phyloP scores from a whole-genome alignment of 768 basidiomycete genomes.

The Trametes punicea region DNA sequence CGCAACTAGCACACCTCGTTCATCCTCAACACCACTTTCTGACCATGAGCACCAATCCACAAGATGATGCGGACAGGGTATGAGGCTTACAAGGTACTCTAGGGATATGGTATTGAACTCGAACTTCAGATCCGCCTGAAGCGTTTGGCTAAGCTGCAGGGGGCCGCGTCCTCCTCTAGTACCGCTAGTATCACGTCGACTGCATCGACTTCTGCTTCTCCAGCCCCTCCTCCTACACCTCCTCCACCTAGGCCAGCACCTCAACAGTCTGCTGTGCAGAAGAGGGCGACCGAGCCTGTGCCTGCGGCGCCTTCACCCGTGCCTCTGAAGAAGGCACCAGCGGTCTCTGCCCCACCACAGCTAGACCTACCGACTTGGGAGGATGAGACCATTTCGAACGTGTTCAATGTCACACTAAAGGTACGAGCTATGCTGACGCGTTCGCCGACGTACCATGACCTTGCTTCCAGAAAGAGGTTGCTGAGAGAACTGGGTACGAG shows the following conservation, averaged over 20 bases:
- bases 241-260: slow-evolving; percentile 29
- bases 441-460: background rate
- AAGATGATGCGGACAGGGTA: slow-evolving; percentile 82
- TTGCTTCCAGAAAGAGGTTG: slow-evolving; percentile 47
- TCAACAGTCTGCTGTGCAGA: slow-evolving; percentile 24
- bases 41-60: slow-evolving; percentile 39
- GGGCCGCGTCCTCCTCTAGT: slow-evolving; percentile 33
- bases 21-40: background rate
- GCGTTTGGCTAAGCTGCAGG: slow-evolving; percentile 82
- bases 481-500: slow-evolving; percentile 60
- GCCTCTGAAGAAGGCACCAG: slow-evolving; percentile 44
- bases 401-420: slow-evolving; percentile 78
- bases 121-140: slow-evolving; percentile 79
- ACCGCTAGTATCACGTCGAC: slow-evolving; percentile 35
- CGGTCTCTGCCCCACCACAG: slow-evolving; percentile 31
- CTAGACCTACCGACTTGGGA: slow-evolving; percentile 70
- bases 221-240: slow-evolving; percentile 32
- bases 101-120: background rate
- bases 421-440: slow-evolving; percentile 46
- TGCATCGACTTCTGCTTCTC: slow-evolving; percentile 35
- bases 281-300: slow-evolving; percentile 30
- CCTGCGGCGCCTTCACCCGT: slow-evolving; percentile 29
- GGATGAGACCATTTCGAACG: slow-evolving; percentile 57
- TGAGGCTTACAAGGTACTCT: background rate
- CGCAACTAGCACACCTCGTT: background rate